Base-by-base conservation (phyloP, 192 early-diverging fungal species). In the Backusella liffmaniae region DNA sequence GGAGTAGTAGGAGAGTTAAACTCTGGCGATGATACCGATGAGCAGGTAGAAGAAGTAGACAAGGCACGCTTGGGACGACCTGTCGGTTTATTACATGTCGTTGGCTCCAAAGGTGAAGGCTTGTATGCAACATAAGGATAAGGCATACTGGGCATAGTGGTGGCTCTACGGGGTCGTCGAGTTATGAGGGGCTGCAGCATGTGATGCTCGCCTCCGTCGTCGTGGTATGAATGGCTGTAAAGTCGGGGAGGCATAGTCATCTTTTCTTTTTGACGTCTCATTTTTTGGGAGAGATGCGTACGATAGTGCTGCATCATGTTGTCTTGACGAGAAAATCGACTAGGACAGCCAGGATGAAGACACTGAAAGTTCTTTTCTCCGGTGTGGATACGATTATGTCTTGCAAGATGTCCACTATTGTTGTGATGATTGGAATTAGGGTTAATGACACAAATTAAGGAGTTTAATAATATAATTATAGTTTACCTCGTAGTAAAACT, bases 281-380 rank as follows among this genome's bases (percentile, higher is more conserved):
- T 88, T 73, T 90, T 90, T 34, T 88, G 79, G 35, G 92, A 92
- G 67, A 91, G 83, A 75, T 95, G 94, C 2, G 92, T 93, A 66
- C 92, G 91, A 77, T 92, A 93, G 75, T 95, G 94, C 72, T 95
- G 94, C 90, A 92, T 93, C 92, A 94, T 94, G 78, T 95, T 93
- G 81, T 95, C 94, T 65, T 93, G 92, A 68, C 94, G 85, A 41
- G 92, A 92, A 66, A 95, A 95, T 82, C 88, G 85, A 77, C 89
- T 91, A 8, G 81, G 83, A 79, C 94, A 95, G 9, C 89, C 92
- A 0, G 88, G 85, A 78, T 88, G 85, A 23, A 86, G 82, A 75
- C 94, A 95, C 0, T 78, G 36, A 78, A 91, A 94, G 82, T 92
- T 91, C 80, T 93, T 93, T 81, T 93, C 93, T 21, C 93, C 93